Base-by-base conservation (phyloP, 345 rosid genomes). In the Euphorbia lathyris region DNA sequence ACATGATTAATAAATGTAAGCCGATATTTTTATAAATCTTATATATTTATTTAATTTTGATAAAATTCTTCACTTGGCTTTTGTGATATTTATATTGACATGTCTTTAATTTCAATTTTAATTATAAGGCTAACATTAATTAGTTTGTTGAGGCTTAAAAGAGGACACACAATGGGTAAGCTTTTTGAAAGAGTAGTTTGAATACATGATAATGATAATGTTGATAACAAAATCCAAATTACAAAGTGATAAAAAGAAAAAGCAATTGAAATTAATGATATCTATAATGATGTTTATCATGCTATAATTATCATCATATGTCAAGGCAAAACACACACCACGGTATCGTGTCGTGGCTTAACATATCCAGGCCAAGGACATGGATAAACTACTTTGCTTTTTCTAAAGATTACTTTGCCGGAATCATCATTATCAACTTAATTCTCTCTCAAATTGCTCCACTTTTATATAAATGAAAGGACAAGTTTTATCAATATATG, bases 281-380 rank as follows among this genome's bases (percentile, higher is more conserved):
- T 50, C 22, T 7, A 50, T 50, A 19, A 52, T 52, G 27, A 56
- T 56, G 59, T 22, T 56, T 56, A 56, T 56, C 59, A 56, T 56
- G 59, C 29, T 56, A 25, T 10, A 56, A 56, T 56, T 25, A 56
- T 20, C 9, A 25, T 56, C 59, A 51, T 51, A 19, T 51, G 59
- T 56, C 59, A 56, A 22, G 30, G 59, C 59, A 56, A 52, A 20
- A 25, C 51, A 45, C 51, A 43, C 48, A 43, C 16, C 48, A 12
- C 8, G 51, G 51, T 40, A 12, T n/a, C n/a, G n/a, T 34, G 38
- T 16, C 51, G 51, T 45, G 51, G 51, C 19, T 13, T 16, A 2
- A 40, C 2, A 40, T 8, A 40, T 3, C 43, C 43, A 40, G 6
- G 43, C 43, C 43, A 40, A 40, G 17, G 51, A 45, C 51, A 13